Base-by-base conservation (phyloP, 1,284 basidiomycete genomes). In the Melampsora americana region DNA sequence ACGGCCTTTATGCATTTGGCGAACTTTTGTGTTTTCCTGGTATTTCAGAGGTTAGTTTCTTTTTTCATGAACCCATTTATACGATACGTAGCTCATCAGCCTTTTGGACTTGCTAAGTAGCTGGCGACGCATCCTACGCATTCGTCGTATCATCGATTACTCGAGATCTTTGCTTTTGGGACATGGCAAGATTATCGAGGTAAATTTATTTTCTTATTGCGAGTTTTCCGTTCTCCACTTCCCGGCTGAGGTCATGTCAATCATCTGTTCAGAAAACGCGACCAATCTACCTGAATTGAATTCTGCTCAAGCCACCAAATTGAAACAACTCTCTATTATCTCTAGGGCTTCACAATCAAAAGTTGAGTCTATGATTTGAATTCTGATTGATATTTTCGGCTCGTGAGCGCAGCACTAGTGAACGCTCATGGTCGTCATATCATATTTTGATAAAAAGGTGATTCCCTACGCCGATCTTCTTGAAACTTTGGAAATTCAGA, bases 271-370 rank as follows among this genome's bases (percentile, higher is more conserved):
- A 92, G 90, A 87, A 78, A 85, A 89, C 82, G 87, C 89, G 81
- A 86, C 88, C 71, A 77, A 84, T 0, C 85, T 90, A 42, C 93
- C 93, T 0, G 80, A 88, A 0, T 84, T 98, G 59, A 90, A 88
- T 68, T 82, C 85, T 1, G 87, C 88, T 0, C 93, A 97, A 80
- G 86, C 87, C 2, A 88, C 86, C 39, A 99, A 99, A 83, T 87
- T 99, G 20, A 93, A 92, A 84, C 92, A 95, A 80, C 88, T 99
- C 6, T 91, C 93, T 0, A 89, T 98, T 71, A 90, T 95, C 39
- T 88, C 92, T 0, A 86, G 93, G 42, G 90, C 91, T 0, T 85
- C 88, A 66, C 85, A 89, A 78, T 87, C 86, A 78, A 87, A 93
- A 74, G 92, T 93, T 44, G 62, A 42, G 44, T 44, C 16, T 44